A percentile compares a stretch with the other conserved stretches of the same genome.
phyloP scores from a whole-genome alignment of 805 yeast species.

The Teunomyces stri region DNA sequence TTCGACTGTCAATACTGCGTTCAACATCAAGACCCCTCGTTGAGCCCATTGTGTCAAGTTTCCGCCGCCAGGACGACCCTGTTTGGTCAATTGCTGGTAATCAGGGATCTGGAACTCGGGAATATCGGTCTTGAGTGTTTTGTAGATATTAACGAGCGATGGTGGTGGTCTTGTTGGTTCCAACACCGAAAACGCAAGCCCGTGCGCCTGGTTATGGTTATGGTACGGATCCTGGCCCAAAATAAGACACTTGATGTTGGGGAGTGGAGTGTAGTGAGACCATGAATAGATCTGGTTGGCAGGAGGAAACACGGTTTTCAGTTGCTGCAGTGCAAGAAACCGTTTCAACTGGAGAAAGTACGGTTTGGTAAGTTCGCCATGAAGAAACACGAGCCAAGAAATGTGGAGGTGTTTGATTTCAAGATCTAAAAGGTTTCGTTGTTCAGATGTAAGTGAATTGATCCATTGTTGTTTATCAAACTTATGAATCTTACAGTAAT shows the following conservation, averaged over 20 bases:
- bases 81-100: constrained; percentile 15
- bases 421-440: constrained; percentile 50
- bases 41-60: constrained; percentile 80
- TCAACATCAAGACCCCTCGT: constrained; percentile 83
- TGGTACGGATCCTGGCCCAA: constrained; percentile 98
- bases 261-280: constrained; percentile 81
- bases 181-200: constrained; percentile 87
- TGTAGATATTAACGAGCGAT: constrained; percentile 82
- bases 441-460: constrained; percentile 44
- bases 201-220: constrained; percentile 91
- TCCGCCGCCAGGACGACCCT: constrained; percentile 48
- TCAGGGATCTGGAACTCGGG: constrained; percentile 67
- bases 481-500: constrained; percentile 12
- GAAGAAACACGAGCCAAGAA: constrained; percentile 73
- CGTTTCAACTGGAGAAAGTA: constrained; percentile 73
- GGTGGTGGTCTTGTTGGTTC: constrained; percentile 82
- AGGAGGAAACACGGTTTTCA: constrained; percentile 73
- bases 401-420: constrained; percentile 72
- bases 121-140: constrained; percentile 61
- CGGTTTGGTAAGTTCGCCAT: constrained; percentile 75
- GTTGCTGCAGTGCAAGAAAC: constrained; percentile 53
- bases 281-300: constrained; percentile 78
- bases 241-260: constrained; percentile 69
- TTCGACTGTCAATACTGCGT: constrained; percentile 85
- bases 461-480: constrained; percentile 58